phyloP scores from a whole-genome alignment of 2,329 filamentous ascomycete species.

The Neocucurbitaria cava region DNA sequence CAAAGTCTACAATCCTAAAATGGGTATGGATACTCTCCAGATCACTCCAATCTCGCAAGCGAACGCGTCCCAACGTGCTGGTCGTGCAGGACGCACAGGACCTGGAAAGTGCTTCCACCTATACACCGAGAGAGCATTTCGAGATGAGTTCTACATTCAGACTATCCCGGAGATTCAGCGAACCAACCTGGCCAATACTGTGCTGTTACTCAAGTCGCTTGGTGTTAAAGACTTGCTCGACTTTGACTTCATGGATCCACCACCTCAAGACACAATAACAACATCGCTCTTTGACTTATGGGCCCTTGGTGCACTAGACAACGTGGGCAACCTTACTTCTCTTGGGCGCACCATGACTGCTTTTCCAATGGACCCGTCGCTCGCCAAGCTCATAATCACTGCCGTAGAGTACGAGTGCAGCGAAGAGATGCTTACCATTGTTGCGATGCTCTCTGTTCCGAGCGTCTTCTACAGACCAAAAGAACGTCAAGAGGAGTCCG shows the following conservation, averaged over 20 bases:
- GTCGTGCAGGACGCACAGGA: constrained; percentile 90
- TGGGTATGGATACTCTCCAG: constrained; percentile 99
- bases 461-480: constrained; percentile 97
- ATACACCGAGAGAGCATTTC: constrained; percentile 92
- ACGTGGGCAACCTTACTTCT: constrained; percentile 87
- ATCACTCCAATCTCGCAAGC: constrained; percentile 98
- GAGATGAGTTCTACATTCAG: constrained; percentile 94
- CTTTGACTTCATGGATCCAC: constrained; percentile 99
- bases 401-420: constrained; percentile 89
- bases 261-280: constrained; percentile 95
- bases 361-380: constrained; percentile 96
- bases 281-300: constrained; percentile 97
- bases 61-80: constrained; percentile 91
- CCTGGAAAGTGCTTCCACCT: constrained; percentile 95
- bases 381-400: constrained; percentile 94
- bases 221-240: constrained; percentile 93
- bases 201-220: constrained; percentile 90
- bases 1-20: constrained; percentile 97
- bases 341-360: constrained; percentile 93
- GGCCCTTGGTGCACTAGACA: constrained; percentile 92
- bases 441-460: constrained; percentile 96
- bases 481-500: constrained; percentile 94
- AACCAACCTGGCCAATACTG: constrained; percentile 94
- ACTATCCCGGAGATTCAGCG: constrained; percentile 98
- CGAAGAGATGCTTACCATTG: constrained; percentile 98